Percentiles rank a stretch among this genome's conserved stretches.
phyloP scores from a whole-genome alignment of 441 rosid species.

The Gossypium lobatum region DNA sequence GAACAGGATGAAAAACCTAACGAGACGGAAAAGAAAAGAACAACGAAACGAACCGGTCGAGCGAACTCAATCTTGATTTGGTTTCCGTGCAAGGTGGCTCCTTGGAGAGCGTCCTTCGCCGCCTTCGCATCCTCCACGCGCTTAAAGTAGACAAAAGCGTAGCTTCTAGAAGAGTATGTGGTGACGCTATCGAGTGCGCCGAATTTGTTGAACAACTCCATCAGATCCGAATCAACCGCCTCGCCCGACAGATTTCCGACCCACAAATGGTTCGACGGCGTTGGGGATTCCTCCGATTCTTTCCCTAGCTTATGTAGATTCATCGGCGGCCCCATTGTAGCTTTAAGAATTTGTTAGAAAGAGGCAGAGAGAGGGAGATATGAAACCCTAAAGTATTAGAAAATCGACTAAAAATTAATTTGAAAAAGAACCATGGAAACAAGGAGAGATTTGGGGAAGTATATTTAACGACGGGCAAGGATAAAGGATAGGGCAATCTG shows the following conservation, averaged over 20 bases:
- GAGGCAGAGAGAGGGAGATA: not conserved
- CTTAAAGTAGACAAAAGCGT: constrained; percentile 55
- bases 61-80: constrained; percentile 67
- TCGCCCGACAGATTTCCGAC: constrained; percentile 50
- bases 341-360: not conserved
- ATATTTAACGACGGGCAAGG: not conserved
- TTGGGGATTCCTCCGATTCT: constrained; percentile 26
- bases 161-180: constrained; percentile 50
- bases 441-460: not conserved
- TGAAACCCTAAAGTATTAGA: constrained; percentile 1
- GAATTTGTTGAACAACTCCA: constrained; percentile 40
- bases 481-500: not conserved
- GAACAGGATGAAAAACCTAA: not conserved
- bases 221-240: constrained; percentile 46
- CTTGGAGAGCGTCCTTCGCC: constrained; percentile 62
- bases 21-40: constrained; percentile 20
- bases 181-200: constrained; percentile 55
- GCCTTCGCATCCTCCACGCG: constrained; percentile 56
- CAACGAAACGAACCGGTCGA: constrained; percentile 80
- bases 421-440: not conserved
- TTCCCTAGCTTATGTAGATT: constrained; percentile 27
- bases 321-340: constrained; percentile 29
- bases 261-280: constrained; percentile 76
- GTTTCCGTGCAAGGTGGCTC: constrained; percentile 37
- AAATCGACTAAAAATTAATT: not conserved